Evolutionary conservation across 352 stramenopile genomes (phyloP).

Genomic region (Phytophthora cactorum): DNA sequence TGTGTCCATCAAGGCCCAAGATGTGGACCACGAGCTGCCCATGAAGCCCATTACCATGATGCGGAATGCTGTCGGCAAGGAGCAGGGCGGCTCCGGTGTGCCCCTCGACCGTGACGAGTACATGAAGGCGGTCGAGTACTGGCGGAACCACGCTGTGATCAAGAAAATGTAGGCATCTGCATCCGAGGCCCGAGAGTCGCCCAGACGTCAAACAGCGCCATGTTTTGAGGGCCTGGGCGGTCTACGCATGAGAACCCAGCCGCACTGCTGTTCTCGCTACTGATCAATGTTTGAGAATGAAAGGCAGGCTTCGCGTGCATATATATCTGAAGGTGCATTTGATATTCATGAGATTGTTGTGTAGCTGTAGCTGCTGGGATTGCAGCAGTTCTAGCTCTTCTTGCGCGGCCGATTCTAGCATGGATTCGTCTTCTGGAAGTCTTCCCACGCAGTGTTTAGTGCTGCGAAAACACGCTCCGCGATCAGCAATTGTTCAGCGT

Average conservation of each 20-base stretch:
- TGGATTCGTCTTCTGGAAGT: slow-evolving; percentile 82
- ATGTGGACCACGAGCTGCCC: slow-evolving; percentile 95
- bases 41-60: slow-evolving; percentile 99
- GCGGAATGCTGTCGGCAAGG: slow-evolving; percentile 97
- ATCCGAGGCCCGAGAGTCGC: not conserved
- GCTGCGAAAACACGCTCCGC: slow-evolving; percentile 91
- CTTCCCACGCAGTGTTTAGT: slow-evolving; percentile 91
- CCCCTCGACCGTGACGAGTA: slow-evolving; percentile 82
- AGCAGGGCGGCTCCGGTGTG: slow-evolving; percentile 91
- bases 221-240: slow-evolving; percentile 16
- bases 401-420: slow-evolving; percentile 43
- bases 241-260: slow-evolving; percentile 3
- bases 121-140: slow-evolving; percentile 89
- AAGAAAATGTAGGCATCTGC: slow-evolving; percentile 59
- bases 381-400: slow-evolving; percentile 11
- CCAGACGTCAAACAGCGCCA: slow-evolving; percentile 14
- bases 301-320: slow-evolving; percentile 26
- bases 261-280: slow-evolving; percentile 11
- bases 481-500: slow-evolving; percentile 89
- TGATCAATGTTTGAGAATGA: slow-evolving; percentile 27
- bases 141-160: slow-evolving; percentile 84
- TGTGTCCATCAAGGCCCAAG: slow-evolving; percentile 97
- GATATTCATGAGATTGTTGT: slow-evolving; percentile 40
- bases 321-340: slow-evolving; percentile 45
- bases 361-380: slow-evolving; percentile 26